Conservation (phyloP, 2,329 filamentous ascomycete species). For the Epicoccum nigrum region DNA sequence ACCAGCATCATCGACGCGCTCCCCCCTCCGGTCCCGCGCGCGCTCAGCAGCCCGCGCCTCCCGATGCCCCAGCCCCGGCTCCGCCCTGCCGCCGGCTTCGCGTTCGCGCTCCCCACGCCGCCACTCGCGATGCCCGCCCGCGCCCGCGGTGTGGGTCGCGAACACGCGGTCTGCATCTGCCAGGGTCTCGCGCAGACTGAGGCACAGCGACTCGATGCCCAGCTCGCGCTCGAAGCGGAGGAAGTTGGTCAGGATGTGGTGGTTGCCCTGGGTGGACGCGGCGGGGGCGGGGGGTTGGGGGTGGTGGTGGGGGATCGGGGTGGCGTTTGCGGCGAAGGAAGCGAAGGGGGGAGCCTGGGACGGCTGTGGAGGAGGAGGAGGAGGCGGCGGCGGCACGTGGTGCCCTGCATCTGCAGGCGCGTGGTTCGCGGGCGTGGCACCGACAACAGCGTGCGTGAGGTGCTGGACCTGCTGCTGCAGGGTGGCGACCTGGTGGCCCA, state of each 20-base stretch:
- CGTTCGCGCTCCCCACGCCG: constrained; percentile 7
- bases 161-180: not conserved
- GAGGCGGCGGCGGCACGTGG: constrained; percentile 15
- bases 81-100: not conserved
- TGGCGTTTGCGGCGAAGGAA: constrained; percentile 6
- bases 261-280: not conserved
- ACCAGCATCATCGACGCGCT: too few relatives aligned
- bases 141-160: not conserved
- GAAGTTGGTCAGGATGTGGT: constrained; percentile 32
- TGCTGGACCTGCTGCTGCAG: constrained; percentile 36
- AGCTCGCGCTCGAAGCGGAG: constrained; percentile 47
- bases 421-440: not conserved
- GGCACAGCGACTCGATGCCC: constrained; percentile 43
- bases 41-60: not conserved
- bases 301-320: constrained; percentile 9
- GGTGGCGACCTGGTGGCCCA: constrained; percentile 36
- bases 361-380: constrained; percentile 21
- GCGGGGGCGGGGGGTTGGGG: constrained; percentile 1
- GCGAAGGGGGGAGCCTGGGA: constrained; percentile 21
- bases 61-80: constrained; percentile 10
- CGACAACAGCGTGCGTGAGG: constrained; percentile 17
- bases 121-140: constrained; percentile 5
- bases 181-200: constrained; percentile 39
- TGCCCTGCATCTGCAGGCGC: not conserved
- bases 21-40: not conserved